Percentiles rank a stretch among this genome's conserved stretches.
phyloP scores from a whole-genome alignment of 306 rosid genomes.

The Acacia melanoxylon region DNA sequence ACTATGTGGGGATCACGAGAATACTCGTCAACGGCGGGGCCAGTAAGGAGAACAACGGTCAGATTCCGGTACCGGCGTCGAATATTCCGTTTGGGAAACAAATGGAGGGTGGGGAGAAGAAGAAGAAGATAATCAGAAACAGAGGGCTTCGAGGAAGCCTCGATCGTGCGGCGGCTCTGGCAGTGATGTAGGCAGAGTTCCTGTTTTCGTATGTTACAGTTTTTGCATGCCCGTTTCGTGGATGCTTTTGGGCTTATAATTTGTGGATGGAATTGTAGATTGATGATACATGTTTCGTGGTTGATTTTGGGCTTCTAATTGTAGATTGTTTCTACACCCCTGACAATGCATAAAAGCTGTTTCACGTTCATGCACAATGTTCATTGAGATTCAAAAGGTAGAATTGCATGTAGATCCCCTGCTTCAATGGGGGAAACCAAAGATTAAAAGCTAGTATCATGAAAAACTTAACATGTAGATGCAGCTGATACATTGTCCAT shows the following conservation, averaged over 20 bases:
- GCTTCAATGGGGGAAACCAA: background rate
- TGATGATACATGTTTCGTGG: background rate
- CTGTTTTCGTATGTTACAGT: background rate
- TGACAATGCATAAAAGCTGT: background rate
- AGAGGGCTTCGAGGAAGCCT: slow-evolving; percentile 46
- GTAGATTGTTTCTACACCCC: slow-evolving; percentile 12
- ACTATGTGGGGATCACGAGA: slow-evolving; percentile 66
- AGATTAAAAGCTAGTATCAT: background rate
- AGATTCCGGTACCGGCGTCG: background rate
- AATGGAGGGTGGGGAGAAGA: slow-evolving; percentile 24
- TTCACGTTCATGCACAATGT: background rate
- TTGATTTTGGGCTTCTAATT: background rate
- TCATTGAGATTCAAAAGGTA: background rate
- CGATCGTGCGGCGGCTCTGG: slow-evolving; percentile 44
- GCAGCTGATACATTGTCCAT: background rate
- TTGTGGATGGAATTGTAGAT: slow-evolving; percentile 31
- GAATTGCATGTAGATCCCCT: background rate
- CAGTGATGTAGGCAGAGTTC: slow-evolving; percentile 35
- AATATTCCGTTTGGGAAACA: slow-evolving; percentile 30
- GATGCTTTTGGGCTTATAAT: background rate
- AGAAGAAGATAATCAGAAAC: slow-evolving; percentile 33
- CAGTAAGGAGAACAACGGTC: slow-evolving; percentile 25
- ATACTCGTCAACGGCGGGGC: slow-evolving; percentile 64
- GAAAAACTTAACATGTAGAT: no score
- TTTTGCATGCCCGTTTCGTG: background rate